Percentiles rank a stretch among this genome's conserved stretches.
These are phyloP conservation scores for Domatiomyces globalis DNA, from an alignment of 2,329 filamentous ascomycete genomes.

Conservation along the genomic window DNA sequence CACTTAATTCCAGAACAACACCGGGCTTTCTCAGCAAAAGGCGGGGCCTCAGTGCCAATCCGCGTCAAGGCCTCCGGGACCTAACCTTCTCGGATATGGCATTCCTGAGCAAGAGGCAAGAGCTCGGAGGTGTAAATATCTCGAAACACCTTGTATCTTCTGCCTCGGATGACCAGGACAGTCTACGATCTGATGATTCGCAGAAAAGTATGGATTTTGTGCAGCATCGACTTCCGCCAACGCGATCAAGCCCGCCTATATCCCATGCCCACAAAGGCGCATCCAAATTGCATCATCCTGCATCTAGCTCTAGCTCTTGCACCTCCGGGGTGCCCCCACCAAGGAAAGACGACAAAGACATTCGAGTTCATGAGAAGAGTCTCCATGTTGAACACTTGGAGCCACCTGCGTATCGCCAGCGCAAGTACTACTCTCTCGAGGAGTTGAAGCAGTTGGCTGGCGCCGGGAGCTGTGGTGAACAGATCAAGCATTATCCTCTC, in stretches of 20 bases:
- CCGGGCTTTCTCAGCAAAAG: conserved; percentile 13
- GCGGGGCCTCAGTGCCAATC: conserved; percentile 8
- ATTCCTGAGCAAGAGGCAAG: conserved; percentile 12
- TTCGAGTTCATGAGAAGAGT: not conserved
- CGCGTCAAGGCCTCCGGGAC: conserved; percentile 12
- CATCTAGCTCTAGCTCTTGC: not conserved
- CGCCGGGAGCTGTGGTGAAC: not conserved
- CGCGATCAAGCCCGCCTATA: not conserved
- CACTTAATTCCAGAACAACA: conserved; percentile 8
- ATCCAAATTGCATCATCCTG: not conserved
- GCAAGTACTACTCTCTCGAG: conserved; percentile 6
- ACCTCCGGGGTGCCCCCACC: not conserved
- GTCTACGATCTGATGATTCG: not conserved
- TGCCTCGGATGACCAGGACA: not conserved
- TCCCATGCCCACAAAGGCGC: not conserved
- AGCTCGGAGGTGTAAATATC: not conserved
- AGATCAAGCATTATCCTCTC: not conserved
- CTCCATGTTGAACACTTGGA: not conserved
- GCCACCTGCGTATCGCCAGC: not conserved
- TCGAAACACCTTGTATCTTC: not conserved
- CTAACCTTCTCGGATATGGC: conserved; percentile 18
- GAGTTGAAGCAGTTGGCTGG: conserved; percentile 10
- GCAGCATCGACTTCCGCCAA: not conserved
- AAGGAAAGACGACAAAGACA: not conserved
- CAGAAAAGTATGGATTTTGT: no score